Conservation (phyloP, 2,329 filamentous ascomycete genomes). For the Pseudogymnoascus verrucosus region DNA sequence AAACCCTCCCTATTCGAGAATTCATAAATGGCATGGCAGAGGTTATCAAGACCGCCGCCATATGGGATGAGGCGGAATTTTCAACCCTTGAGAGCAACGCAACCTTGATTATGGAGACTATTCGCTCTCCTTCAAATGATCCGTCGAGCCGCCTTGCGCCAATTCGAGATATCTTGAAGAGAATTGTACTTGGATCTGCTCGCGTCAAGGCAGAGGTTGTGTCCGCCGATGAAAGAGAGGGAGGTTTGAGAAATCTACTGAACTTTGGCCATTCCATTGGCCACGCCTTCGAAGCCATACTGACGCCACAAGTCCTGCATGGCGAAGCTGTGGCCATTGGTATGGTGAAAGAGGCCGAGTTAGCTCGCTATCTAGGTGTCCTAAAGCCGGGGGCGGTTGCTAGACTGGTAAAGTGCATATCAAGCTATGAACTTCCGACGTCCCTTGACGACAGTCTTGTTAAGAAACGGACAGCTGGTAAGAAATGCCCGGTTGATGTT, state of each 20-base stretch:
- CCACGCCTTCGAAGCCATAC: slow-evolving; percentile 89
- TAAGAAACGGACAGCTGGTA: slow-evolving; percentile 73
- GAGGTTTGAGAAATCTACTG: slow-evolving; percentile 83
- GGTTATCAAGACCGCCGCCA: slow-evolving; percentile 94
- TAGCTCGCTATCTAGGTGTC: slow-evolving; percentile 81
- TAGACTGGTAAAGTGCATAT: slow-evolving; percentile 82
- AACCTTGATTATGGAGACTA: slow-evolving; percentile 62
- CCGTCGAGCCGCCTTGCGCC: slow-evolving; percentile 51
- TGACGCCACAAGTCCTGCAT: slow-evolving; percentile 91
- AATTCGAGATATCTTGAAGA: slow-evolving; percentile 63
- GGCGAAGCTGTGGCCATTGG: slow-evolving; percentile 95
- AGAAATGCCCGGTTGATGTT: slow-evolving; percentile 77
- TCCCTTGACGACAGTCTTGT: slow-evolving; percentile 78
- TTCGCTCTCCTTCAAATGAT: slow-evolving; percentile 52
- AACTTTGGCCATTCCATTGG: slow-evolving; percentile 99
- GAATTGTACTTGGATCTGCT: slow-evolving; percentile 83
- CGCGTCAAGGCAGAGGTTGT: slow-evolving; percentile 91
- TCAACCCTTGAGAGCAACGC: slow-evolving; percentile 75
- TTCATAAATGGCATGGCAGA: slow-evolving; percentile 99
- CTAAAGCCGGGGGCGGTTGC: slow-evolving; percentile 82
- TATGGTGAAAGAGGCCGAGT: slow-evolving; percentile 96
- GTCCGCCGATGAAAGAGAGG: slow-evolving; percentile 88
- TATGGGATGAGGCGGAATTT: slow-evolving; percentile 88
- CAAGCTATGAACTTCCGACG: slow-evolving; percentile 85
- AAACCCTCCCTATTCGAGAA: slow-evolving; percentile 81